phyloP scores from a whole-genome alignment of 176 grass and related monocot species.

The Alloteropsis semialata region DNA sequence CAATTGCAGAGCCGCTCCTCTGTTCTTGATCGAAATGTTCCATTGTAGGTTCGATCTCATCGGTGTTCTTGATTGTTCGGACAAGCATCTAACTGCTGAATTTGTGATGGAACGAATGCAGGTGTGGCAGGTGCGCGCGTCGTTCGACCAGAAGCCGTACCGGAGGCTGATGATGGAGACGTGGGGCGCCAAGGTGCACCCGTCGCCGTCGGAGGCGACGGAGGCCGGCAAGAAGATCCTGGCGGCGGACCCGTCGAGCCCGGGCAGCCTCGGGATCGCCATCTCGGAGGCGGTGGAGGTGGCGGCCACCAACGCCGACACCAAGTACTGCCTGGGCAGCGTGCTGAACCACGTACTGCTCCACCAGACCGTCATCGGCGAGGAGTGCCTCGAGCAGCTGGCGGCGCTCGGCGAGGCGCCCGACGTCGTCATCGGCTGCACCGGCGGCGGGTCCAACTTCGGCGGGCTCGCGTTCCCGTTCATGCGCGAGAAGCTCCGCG shows the following conservation, averaged over 20 bases:
- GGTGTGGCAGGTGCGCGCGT: conserved; percentile 97
- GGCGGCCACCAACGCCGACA: conserved; percentile 58
- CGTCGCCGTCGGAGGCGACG: conserved; percentile 71
- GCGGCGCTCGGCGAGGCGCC: conserved; percentile 63
- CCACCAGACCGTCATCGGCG: conserved; percentile 89
- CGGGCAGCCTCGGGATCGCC: conserved; percentile 90
- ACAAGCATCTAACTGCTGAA: not conserved
- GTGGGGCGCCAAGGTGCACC: conserved; percentile 88
- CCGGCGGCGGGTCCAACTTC: conserved; percentile 94
- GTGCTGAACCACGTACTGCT: conserved; percentile 94
- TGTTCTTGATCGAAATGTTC: not conserved
- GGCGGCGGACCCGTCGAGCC: conserved; percentile 52
- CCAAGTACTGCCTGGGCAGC: conserved; percentile 96
- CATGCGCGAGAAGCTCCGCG: conserved; percentile 79
- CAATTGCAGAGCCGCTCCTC: too few species aligned
- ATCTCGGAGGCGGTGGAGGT: conserved; percentile 96
- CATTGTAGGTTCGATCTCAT: not conserved
- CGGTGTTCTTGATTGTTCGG: not conserved
- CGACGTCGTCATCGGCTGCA: conserved; percentile 81
- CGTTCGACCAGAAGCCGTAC: conserved; percentile 97
- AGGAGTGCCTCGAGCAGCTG: conserved; percentile 88
- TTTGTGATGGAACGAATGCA: not conserved
- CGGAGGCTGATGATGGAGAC: conserved; percentile 93
- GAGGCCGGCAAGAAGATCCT: conserved; percentile 60
- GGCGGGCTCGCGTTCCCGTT: conserved; percentile 79